Base-by-base conservation (phyloP, 1,284 basidiomycete genomes). In the Xanthoconium separans region DNA sequence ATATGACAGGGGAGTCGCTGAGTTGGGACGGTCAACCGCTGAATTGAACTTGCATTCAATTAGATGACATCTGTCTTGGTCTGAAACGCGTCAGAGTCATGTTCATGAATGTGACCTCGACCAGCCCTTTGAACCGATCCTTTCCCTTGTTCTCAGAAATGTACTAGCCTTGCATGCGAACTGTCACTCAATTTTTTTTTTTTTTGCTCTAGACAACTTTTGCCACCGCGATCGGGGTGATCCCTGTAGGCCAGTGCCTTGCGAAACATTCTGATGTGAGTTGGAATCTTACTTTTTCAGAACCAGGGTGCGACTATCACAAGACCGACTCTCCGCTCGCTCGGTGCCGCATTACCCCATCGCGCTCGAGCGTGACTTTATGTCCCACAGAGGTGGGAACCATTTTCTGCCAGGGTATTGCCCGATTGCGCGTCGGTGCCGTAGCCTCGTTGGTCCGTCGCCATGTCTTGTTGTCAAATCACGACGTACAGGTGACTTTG, bases 321-420 rank as follows among this genome's bases (percentile, higher is more conserved):
- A 30, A 36, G 36, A 47, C 31, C 6, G 39, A 45, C 22, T 49
- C 64, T 68, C 63, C 64, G 9, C 41, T 50, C 0, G 6, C 16
- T 37, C 24, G 62, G 65, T 20, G 2, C 54, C 44, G 1, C 20
- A 3, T 46, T 63, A 7, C 58, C 7, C 10, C 47, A 24, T 37
- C 37, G 44, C 12, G 40, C 12, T 22, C 43, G 46, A 37, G 30
- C 20, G 27, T 29, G 37, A 37, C 30, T 31, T 15, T 40, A 34
- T 24, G 15, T 65, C 60, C 51, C 65, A 68, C 62, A 58, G 13
- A 41, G 47, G 57, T 66, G 66, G 55, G 64, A 65, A 68, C n/a
- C 8, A 3, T 10, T 24, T 24, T 24, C 24, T 24, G 33, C 13
- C 33, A 34, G 33, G 33, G 24, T 24, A 24, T 24, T 24, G 24